A percentile compares a stretch with the other conserved stretches of the same genome.
Conservation (phyloP, 148 eudicot species). For the Euryodendron excelsum region DNA sequence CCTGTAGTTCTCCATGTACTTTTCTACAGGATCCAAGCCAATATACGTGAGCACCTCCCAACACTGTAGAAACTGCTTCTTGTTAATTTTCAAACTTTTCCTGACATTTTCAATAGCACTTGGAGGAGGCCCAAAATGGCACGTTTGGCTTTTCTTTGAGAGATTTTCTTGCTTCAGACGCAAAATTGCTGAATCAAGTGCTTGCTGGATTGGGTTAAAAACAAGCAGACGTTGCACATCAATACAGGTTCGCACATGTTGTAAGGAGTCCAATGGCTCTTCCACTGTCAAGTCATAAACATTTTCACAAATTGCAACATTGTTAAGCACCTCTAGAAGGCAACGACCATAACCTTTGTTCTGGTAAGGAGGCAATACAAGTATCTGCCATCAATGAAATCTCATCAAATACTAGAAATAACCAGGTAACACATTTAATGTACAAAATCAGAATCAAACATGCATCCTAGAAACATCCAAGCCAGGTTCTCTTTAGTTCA, state of each 20-base stretch:
- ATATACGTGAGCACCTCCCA: slow-evolving; percentile 92
- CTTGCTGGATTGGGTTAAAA: slow-evolving; percentile 43
- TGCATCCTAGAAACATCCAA: background rate
- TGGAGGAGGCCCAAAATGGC: slow-evolving; percentile 52
- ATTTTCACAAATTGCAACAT: slow-evolving; percentile 56
- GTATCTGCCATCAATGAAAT: slow-evolving; percentile 52
- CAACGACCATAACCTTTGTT: slow-evolving; percentile 69
- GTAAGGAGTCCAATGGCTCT: slow-evolving; percentile 88
- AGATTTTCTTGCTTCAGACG: slow-evolving; percentile 71
- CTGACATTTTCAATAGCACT: slow-evolving; percentile 61
- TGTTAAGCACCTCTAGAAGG: slow-evolving; percentile 64
- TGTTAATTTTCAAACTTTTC: slow-evolving; percentile 72
- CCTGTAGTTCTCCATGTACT: slow-evolving; percentile 63
- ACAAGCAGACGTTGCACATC: slow-evolving; percentile 69
- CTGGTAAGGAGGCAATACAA: slow-evolving; percentile 83
- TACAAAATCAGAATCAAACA: background rate
- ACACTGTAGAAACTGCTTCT: slow-evolving; percentile 74
- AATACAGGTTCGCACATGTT: slow-evolving; percentile 63
- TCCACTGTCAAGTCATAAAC: slow-evolving; percentile 81
- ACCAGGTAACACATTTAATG: background rate
- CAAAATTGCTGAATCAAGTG: slow-evolving; percentile 41
- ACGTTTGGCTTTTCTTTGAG: slow-evolving; percentile 55
- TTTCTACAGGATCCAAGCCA: slow-evolving; percentile 62
- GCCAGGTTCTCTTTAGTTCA: background rate
- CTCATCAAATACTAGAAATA: slow-evolving; percentile 9